Conservation (phyloP, 306 rosid species). For the Prunus fruticosa region DNA sequence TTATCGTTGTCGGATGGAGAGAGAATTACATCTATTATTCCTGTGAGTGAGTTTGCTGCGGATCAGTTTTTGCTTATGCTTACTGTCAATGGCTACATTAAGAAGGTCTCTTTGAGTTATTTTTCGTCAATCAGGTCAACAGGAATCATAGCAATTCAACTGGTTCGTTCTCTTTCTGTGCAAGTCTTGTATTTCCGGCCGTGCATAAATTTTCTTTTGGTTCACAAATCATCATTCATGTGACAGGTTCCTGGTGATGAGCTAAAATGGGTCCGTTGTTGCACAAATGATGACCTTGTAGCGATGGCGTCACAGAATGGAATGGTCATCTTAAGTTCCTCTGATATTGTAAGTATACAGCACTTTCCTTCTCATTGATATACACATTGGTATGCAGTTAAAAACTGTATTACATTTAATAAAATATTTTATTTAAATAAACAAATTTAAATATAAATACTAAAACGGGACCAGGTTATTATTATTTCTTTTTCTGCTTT, state of each 20-base stretch:
- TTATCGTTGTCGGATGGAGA: conserved; percentile 90
- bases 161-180: conserved; percentile 62
- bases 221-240: conserved; percentile 25
- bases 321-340: conserved; percentile 75
- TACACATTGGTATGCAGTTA: background rate
- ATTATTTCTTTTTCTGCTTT: too few relatives aligned
- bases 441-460: too few relatives aligned
- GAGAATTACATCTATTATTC: conserved; percentile 89
- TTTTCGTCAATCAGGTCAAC: conserved; percentile 90
- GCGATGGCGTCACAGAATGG: conserved; percentile 99
- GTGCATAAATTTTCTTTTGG: conserved; percentile 20
- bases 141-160: conserved; percentile 95
- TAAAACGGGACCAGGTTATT: too few relatives aligned
- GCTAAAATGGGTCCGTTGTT: conserved; percentile 93
- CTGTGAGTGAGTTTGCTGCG: conserved; percentile 82
- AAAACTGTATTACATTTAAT: background rate
- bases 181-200: conserved; percentile 14
- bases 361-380: background rate
- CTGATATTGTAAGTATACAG: conserved; percentile 62
- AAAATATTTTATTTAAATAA: too few relatives aligned
- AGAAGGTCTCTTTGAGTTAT: conserved; percentile 83
- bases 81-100: conserved; percentile 86
- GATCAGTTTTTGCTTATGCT: conserved; percentile 93
- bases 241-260: conserved; percentile 90
- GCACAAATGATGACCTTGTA: conserved; percentile 85